Evolutionary conservation across 2,329 filamentous ascomycete species (phyloP).

Genomic region (Stachybotrys elegans): DNA sequence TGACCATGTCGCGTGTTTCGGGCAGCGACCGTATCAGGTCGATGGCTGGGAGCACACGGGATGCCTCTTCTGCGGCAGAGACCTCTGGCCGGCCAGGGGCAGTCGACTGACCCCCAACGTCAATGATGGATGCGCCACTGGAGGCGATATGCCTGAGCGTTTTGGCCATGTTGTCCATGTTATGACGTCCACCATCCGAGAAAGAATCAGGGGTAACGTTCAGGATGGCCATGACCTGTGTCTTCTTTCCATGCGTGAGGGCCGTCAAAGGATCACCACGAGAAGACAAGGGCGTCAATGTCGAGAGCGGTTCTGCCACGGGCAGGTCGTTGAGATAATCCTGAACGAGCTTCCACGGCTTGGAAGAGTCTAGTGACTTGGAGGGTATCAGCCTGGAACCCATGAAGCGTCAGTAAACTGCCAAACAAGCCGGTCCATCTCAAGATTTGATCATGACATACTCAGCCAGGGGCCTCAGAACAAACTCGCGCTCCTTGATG

Average conservation of each 20-base stretch:
- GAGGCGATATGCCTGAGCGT: slow-evolving; percentile 59
- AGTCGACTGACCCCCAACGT: slow-evolving; percentile 91
- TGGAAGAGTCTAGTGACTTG: slow-evolving; percentile 44
- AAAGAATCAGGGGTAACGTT: slow-evolving; percentile 97
- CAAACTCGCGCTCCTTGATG: slow-evolving; percentile 90
- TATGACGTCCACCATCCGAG: slow-evolving; percentile 76
- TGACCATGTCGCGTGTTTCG: slow-evolving; percentile 57
- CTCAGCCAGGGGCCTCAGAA: slow-evolving; percentile 81
- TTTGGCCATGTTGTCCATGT: slow-evolving; percentile 45
- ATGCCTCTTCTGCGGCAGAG: slow-evolving; percentile 65
- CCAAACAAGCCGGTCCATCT: not conserved
- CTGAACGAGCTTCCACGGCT: slow-evolving; percentile 56
- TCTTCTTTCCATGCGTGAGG: slow-evolving; percentile 53
- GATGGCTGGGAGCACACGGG: slow-evolving; percentile 76
- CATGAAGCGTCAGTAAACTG: not conserved
- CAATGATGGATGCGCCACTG: slow-evolving; percentile 76
- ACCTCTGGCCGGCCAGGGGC: slow-evolving; percentile 70
- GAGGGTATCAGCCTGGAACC: slow-evolving; percentile 47
- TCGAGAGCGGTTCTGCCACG: slow-evolving; percentile 45
- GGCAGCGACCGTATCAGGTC: slow-evolving; percentile 63
- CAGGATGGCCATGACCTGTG: slow-evolving; percentile 86
- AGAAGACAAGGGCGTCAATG: slow-evolving; percentile 50
- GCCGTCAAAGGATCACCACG: slow-evolving; percentile 51
- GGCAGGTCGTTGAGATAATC: slow-evolving; percentile 58
- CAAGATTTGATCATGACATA: slow-evolving; percentile 30